Base-by-base conservation (phyloP, 2,329 filamentous ascomycete genomes). In the Peltaster fructicola region DNA sequence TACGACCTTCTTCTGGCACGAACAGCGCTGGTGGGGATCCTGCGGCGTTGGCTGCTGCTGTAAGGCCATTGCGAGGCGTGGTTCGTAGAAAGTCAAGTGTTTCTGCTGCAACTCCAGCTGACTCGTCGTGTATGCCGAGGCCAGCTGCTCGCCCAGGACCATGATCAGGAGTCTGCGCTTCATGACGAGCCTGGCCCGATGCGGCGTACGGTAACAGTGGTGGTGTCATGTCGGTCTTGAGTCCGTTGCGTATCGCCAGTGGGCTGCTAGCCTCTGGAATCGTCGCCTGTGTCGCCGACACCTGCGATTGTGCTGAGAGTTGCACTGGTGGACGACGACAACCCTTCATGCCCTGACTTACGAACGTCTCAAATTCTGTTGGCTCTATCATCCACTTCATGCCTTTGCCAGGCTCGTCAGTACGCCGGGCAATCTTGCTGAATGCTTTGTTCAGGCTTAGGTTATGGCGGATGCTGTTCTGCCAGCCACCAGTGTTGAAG, bases 311-410 rank as follows among this genome's bases (percentile, higher is more conserved):
- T n/a, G n/a, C n/a, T n/a, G n/a, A n/a, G n/a, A n/a, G n/a, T n/a
- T 20, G 17, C 10, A 24, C 27, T 11, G 45, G 42, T 6, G 47
- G 47, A 25, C 48, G 37, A 27, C 57, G 50, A 22, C 53, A 53
- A 14, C 48, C 46, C 25, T 50, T 52, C 38, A 61, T 51, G 24
- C 57, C 56, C 38, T 76, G 79, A 47, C 77, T 77, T 31, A 81
- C 65, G 60, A 93, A 91, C 26, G 92, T 85, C 10, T 93, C 80
- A 23, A 76, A 72, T 36, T 74, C 67, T 34, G 90, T 79, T 2
- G 78, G 65, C 4, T 80, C 72, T 43, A 98, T 84, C 51, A 85
- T 80, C 88, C 88, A 98, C 48, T 95, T 95, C 82, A 93, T 95
- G 14, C 88, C 88, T 50, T 98, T 98, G 8, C 88, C 88, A 12